These are phyloP conservation scores for Termitomyces sp. DNA, from an alignment of 768 basidiomycete species.

Conservation along the genomic window DNA sequence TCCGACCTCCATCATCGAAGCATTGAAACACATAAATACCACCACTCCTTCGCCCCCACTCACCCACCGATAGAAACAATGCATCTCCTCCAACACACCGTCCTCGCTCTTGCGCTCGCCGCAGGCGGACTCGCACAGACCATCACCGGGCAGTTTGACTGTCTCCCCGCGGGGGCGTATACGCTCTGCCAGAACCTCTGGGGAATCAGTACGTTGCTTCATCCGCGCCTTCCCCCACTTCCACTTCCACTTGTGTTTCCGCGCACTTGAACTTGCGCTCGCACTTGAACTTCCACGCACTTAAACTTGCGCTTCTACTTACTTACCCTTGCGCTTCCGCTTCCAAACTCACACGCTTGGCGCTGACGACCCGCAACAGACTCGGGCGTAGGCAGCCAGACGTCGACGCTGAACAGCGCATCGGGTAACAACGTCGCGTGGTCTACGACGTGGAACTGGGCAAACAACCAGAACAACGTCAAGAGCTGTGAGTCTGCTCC, in stretches of 20 bases:
- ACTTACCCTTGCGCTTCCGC: no score
- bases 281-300: no score
- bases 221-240: no score
- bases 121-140: constrained; percentile 21
- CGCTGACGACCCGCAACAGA: constrained; percentile 9
- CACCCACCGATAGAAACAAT: neutral
- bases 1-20: no score
- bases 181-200: constrained; percentile 56
- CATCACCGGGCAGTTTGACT: constrained; percentile 39
- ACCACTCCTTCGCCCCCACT: neutral
- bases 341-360: no score
- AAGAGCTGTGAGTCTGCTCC: constrained; percentile 43
- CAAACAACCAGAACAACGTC: constrained; percentile 42
- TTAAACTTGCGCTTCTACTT: no score
- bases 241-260: no score
- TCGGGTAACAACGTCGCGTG: constrained; percentile 40
- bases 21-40: no score
- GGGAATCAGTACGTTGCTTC: constrained; percentile 33
- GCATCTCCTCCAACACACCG: no score
- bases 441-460: constrained; percentile 51
- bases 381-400: constrained; percentile 43
- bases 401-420: constrained; percentile 38
- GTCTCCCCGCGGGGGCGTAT: constrained; percentile 40
- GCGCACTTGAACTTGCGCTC: no score
- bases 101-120: neutral